Evolutionary conservation across 306 rosid genomes (phyloP).

Genomic region (Sesbania bispinosa): DNA sequence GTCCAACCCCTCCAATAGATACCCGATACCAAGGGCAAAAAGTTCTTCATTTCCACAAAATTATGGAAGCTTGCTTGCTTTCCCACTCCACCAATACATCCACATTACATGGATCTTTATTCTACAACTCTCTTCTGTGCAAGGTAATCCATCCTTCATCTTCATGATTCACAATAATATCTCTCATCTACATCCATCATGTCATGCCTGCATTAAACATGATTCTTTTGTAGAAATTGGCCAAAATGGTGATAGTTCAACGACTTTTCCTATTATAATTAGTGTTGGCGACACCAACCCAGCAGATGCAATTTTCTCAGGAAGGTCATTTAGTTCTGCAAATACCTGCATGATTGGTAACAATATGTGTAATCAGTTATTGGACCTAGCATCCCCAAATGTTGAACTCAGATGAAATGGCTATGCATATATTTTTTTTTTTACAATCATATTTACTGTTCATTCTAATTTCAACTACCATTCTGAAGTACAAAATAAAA

Average conservation of each 20-base stretch:
- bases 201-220: conserved; percentile 43
- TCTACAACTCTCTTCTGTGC: neutral
- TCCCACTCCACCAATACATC: too few relatives aligned
- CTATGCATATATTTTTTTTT: too few relatives aligned
- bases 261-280: conserved; percentile 87
- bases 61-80: neutral
- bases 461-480: neutral
- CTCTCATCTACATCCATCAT: too few relatives aligned
- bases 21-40: neutral
- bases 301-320: conserved; percentile 50
- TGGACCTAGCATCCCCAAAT: neutral
- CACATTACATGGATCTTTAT: too few relatives aligned
- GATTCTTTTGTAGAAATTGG: conserved; percentile 44
- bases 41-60: neutral
- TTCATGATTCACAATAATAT: neutral
- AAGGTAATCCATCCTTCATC: neutral
- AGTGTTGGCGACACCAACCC: conserved; percentile 79
- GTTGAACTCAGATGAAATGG: too few relatives aligned
- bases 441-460: neutral
- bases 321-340: conserved; percentile 75
- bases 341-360: conserved; percentile 66
- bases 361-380: conserved; percentile 17
- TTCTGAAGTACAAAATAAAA: neutral
- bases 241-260: conserved; percentile 84
- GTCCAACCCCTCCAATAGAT: neutral